Percentiles rank a stretch among this genome's conserved stretches.
Conservation (phyloP, 1,284 basidiomycete genomes). For the Fomitopsis palustris region DNA sequence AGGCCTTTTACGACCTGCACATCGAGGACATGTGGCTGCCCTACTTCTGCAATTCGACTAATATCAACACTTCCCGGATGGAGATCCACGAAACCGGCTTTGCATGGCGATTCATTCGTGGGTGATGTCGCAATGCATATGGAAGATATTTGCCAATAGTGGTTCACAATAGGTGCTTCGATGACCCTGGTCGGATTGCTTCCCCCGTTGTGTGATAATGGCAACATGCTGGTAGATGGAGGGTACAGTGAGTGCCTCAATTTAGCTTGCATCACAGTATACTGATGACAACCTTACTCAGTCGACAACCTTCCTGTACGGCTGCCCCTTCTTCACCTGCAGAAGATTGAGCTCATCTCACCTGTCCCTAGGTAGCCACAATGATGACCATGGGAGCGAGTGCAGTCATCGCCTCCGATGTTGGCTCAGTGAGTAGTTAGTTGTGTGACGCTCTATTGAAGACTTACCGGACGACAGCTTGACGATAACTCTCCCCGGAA, state of each 20-base stretch:
- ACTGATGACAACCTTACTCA: slow-evolving; percentile 24
- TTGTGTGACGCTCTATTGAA: not conserved
- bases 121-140: slow-evolving; percentile 18
- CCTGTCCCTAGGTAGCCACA: slow-evolving; percentile 63
- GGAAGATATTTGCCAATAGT: not conserved
- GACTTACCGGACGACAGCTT: slow-evolving; percentile 40
- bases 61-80: slow-evolving; percentile 96
- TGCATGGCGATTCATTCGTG: slow-evolving; percentile 87
- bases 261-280: slow-evolving; percentile 5
- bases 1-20: slow-evolving; percentile 90
- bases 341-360: slow-evolving; percentile 2
- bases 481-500: slow-evolving; percentile 95
- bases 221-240: slow-evolving; percentile 91
- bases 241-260: slow-evolving; percentile 70
- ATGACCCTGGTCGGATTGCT: slow-evolving; percentile 97
- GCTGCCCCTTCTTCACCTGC: not conserved
- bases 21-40: slow-evolving; percentile 99
- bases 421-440: slow-evolving; percentile 72
- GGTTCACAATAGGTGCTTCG: slow-evolving; percentile 70
- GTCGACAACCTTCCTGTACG: slow-evolving; percentile 90
- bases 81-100: slow-evolving; percentile 97
- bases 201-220: slow-evolving; percentile 94
- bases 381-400: slow-evolving; percentile 93
- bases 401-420: slow-evolving; percentile 93
- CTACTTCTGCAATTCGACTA: slow-evolving; percentile 99